A percentile compares a stretch with the other conserved stretches of the same genome.
Conservation (phyloP, 768 basidiomycete genomes). For the Lactarius indigo region DNA sequence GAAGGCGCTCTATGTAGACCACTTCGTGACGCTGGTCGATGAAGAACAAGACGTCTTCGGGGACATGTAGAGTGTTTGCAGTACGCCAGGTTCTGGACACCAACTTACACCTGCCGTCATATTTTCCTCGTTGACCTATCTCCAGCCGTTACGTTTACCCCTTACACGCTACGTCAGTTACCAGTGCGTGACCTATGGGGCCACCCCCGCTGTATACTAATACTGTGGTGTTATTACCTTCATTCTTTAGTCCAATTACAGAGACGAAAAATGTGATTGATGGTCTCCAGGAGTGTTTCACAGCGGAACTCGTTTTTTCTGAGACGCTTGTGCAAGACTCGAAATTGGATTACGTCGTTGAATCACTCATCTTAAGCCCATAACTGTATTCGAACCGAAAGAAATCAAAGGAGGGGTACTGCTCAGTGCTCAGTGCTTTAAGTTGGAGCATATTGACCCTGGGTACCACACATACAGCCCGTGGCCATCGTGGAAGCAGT, state of each 20-base stretch:
- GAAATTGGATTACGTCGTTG: conserved; percentile 56
- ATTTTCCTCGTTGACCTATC: conserved; percentile 82
- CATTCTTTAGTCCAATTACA: conserved; percentile 69
- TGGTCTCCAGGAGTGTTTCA: conserved; percentile 77
- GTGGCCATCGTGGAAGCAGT: conserved; percentile 80
- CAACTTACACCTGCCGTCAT: conserved; percentile 63
- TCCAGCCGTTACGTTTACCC: conserved; percentile 78
- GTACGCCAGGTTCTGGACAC: conserved; percentile 54
- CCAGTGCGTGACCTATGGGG: too few species aligned
- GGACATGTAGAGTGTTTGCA: conserved; percentile 4
- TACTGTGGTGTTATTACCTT: conserved; percentile 39
- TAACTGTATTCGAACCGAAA: conserved; percentile 25
- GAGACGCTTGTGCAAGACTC: conserved; percentile 55
- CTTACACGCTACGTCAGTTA: conserved; percentile 58
- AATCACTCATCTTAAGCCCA: conserved; percentile 35
- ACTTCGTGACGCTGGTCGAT: conserved; percentile 46
- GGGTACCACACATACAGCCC: conserved; percentile 71
- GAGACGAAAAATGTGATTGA: conserved; percentile 77
- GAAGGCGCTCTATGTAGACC: conserved; percentile 58
- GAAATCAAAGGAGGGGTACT: conserved; percentile 36
- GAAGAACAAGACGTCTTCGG: conserved; percentile 30
- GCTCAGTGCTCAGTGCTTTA: conserved; percentile 49
- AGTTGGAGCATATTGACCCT: conserved; percentile 59
- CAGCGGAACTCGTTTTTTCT: conserved; percentile 70
- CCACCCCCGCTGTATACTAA: neutral